Conservation (phyloP, 2,329 filamentous ascomycete species). For the Fusarium praegraminearum region DNA sequence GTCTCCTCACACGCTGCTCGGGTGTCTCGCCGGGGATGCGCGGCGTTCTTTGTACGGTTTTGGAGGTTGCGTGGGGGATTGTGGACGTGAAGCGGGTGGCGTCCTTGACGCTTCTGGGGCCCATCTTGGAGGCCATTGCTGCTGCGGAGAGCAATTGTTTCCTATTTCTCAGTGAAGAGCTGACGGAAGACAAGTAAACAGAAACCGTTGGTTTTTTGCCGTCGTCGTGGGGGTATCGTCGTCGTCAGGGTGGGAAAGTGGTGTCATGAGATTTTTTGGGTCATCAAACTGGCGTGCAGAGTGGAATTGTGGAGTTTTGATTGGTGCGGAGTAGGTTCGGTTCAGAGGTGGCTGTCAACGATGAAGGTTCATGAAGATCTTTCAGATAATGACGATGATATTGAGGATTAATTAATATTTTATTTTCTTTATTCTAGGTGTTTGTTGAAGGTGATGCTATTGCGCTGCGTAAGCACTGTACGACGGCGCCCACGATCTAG, state of each 20-base stretch:
- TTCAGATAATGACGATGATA: conserved; percentile 13
- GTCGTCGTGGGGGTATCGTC: conserved; percentile 24
- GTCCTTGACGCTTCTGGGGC: conserved; percentile 78
- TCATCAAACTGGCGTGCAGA: conserved; percentile 26
- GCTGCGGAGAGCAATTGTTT: background rate
- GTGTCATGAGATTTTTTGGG: conserved; percentile 56
- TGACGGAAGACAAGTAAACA: background rate
- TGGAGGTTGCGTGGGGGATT: conserved; percentile 73
- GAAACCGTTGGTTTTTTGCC: conserved; percentile 11
- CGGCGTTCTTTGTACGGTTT: conserved; percentile 56
- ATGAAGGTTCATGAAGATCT: conserved; percentile 2
- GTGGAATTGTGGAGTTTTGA: conserved; percentile 49
- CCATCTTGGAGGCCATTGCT: conserved; percentile 59
- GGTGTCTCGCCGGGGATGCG: conserved; percentile 68
- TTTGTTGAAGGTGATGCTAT: background rate
- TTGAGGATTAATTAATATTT: background rate
- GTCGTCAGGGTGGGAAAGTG: conserved; percentile 45
- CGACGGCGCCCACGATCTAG: too few relatives aligned
- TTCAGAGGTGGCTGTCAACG: conserved; percentile 41
- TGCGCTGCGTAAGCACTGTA: background rate
- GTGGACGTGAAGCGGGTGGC: conserved; percentile 76
- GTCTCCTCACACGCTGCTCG: conserved; percentile 75
- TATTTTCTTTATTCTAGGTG: background rate
- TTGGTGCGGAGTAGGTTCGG: conserved; percentile 56
- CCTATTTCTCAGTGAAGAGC: background rate